These are phyloP conservation scores for Calonectria leucothoes DNA, from an alignment of 2,329 filamentous ascomycete species.

Conservation along the genomic window DNA sequence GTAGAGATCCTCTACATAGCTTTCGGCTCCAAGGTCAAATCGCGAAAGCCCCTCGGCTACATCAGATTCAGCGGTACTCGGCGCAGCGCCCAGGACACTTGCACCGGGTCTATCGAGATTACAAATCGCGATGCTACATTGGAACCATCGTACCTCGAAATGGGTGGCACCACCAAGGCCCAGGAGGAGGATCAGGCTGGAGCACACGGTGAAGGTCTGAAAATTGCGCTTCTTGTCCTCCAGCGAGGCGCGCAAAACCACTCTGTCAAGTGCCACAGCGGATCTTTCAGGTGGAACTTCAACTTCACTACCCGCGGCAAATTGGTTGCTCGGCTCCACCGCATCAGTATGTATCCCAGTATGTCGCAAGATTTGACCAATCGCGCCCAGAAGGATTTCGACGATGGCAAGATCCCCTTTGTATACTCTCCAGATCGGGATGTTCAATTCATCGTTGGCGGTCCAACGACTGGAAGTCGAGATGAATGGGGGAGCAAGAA, in stretches of 20 bases:
- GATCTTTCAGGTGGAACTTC: slow-evolving; percentile 44
- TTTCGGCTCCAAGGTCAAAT: background rate
- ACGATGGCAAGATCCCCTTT: slow-evolving; percentile 2
- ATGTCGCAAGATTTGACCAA: background rate
- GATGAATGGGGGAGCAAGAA: background rate
- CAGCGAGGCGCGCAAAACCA: slow-evolving; percentile 43
- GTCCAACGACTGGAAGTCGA: background rate
- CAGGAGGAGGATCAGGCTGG: slow-evolving; percentile 37
- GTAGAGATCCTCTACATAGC: slow-evolving; percentile 45
- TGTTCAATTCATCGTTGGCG: slow-evolving; percentile 20
- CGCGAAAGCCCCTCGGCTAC: slow-evolving; percentile 41
- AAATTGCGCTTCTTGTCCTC: slow-evolving; percentile 44
- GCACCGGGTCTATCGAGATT: slow-evolving; percentile 43
- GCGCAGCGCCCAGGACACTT: background rate
- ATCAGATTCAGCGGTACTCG: slow-evolving; percentile 39
- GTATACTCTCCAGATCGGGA: background rate
- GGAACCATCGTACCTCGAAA: slow-evolving; percentile 44
- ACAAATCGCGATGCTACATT: slow-evolving; percentile 43
- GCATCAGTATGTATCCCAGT: slow-evolving; percentile 7
- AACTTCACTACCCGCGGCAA: slow-evolving; percentile 38
- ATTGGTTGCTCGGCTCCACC: slow-evolving; percentile 28
- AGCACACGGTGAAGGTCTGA: slow-evolving; percentile 45
- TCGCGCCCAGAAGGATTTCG: background rate
- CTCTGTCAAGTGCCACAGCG: slow-evolving; percentile 38
- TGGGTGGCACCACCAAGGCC: slow-evolving; percentile 43